Percentiles rank a stretch among this genome's conserved stretches.
Evolutionary conservation across 2,329 filamentous ascomycete species (phyloP).

Genomic region (Mollisiaceae sp.): DNA sequence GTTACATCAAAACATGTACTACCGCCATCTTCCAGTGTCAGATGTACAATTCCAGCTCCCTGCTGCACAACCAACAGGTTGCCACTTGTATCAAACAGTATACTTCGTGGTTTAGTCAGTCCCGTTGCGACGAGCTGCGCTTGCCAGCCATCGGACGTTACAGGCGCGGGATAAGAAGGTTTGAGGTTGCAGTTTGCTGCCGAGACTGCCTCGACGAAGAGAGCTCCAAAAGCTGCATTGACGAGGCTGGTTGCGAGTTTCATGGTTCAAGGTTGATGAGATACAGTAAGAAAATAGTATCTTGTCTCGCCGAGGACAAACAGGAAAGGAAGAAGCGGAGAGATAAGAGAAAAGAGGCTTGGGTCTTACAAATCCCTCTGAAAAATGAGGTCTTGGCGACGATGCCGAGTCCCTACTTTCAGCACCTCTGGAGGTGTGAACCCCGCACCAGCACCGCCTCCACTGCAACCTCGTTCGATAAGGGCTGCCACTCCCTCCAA

Average conservation of each 20-base stretch:
- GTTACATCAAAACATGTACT: slow-evolving; percentile 33
- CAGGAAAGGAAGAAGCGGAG: background rate
- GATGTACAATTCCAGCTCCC: slow-evolving; percentile 37
- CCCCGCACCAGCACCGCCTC: background rate
- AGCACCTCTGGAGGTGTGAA: background rate
- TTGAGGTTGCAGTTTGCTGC: slow-evolving; percentile 28
- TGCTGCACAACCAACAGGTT: slow-evolving; percentile 41
- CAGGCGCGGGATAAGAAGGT: slow-evolving; percentile 33
- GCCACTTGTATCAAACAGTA: slow-evolving; percentile 41
- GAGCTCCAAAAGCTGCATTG: slow-evolving; percentile 11
- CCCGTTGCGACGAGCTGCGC: slow-evolving; percentile 37
- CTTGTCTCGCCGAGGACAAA: background rate
- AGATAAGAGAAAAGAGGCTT: background rate
- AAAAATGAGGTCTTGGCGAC: background rate
- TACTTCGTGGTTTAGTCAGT: slow-evolving; percentile 37
- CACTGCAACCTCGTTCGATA: background rate
- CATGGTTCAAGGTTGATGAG: slow-evolving; percentile 14
- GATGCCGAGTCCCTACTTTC: background rate
- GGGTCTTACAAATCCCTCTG: background rate
- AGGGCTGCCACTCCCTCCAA: background rate
- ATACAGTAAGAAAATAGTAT: background rate
- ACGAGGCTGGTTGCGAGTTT: slow-evolving; percentile 15
- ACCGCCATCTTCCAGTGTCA: slow-evolving; percentile 36
- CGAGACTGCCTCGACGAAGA: slow-evolving; percentile 12
- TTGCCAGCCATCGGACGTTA: slow-evolving; percentile 37